Conservation (phyloP, 2,329 filamentous ascomycete genomes). For the Sphaerulina populicola region DNA sequence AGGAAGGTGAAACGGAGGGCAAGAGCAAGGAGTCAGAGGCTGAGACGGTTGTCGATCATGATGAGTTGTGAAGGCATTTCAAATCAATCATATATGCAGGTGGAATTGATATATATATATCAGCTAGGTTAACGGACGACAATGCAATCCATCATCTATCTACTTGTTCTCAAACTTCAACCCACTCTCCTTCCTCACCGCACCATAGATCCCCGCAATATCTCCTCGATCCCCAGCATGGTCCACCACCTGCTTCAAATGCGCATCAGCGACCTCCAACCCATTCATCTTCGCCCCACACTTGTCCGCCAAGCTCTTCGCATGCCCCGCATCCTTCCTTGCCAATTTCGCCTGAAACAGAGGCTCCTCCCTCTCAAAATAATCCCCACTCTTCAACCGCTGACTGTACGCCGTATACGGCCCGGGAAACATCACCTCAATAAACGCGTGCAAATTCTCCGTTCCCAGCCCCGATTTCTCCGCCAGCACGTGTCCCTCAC, state of each 20-base stretch:
- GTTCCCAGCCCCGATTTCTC: constrained; percentile 72
- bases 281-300: constrained; percentile 56
- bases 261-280: constrained; percentile 58
- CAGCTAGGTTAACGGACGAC: too few relatives aligned
- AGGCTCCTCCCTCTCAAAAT: constrained; percentile 66
- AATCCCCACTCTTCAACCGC: constrained; percentile 67
- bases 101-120: too few relatives aligned
- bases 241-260: constrained; percentile 61
- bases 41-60: constrained; percentile 17
- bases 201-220: constrained; percentile 74
- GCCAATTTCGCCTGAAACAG: constrained; percentile 76
- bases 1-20: constrained; percentile 16
- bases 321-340: constrained; percentile 72
- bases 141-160: background rate
- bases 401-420: constrained; percentile 66
- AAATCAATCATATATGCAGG: too few relatives aligned
- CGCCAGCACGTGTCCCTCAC: constrained; percentile 68
- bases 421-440: constrained; percentile 66
- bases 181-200: constrained; percentile 64
- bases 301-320: constrained; percentile 55
- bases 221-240: constrained; percentile 64
- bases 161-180: constrained; percentile 55
- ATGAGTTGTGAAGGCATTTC: constrained; percentile 23
- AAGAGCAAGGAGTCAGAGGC: background rate
- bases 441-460: constrained; percentile 60